These are phyloP conservation scores for Pisolithus microcarpus DNA, from an alignment of 768 basidiomycete species.

Conservation along the genomic window DNA sequence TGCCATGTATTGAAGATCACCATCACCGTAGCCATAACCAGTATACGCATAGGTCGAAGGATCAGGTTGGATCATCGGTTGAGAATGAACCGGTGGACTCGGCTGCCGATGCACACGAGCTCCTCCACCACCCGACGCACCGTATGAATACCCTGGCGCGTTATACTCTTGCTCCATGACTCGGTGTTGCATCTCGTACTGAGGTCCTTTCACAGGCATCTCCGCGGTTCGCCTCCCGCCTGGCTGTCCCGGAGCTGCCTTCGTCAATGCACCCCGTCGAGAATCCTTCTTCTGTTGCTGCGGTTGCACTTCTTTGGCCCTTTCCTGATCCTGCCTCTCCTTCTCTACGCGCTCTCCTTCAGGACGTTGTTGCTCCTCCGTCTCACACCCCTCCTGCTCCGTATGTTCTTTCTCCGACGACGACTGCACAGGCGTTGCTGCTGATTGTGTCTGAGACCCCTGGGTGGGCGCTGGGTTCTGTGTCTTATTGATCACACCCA, in stretches of 20 bases:
- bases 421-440: conserved; percentile 19
- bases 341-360: conserved; percentile 40
- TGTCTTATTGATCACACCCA: conserved; percentile 94
- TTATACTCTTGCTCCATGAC: conserved; percentile 88
- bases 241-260: conserved; percentile 42
- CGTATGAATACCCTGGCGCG: conserved; percentile 26
- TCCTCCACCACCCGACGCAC: conserved; percentile 14
- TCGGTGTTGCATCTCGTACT: conserved; percentile 91
- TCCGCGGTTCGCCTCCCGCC: conserved; percentile 65
- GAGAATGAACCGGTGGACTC: conserved; percentile 20
- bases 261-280: conserved; percentile 57
- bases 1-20: conserved; percentile 40
- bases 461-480: conserved; percentile 40
- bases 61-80: conserved; percentile 26
- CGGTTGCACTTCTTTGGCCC: conserved; percentile 15
- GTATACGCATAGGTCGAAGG: conserved; percentile 16
- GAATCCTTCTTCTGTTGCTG: conserved; percentile 35
- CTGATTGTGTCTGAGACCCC: conserved; percentile 22
- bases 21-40: conserved; percentile 12
- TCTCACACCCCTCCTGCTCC: conserved; percentile 33
- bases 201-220: conserved; percentile 80
- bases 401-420: conserved; percentile 29
- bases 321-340: conserved; percentile 40
- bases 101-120: conserved; percentile 20
- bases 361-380: conserved; percentile 32